Conservation (phyloP, 345 rosid genomes). For the Citrus mangshanensis region DNA sequence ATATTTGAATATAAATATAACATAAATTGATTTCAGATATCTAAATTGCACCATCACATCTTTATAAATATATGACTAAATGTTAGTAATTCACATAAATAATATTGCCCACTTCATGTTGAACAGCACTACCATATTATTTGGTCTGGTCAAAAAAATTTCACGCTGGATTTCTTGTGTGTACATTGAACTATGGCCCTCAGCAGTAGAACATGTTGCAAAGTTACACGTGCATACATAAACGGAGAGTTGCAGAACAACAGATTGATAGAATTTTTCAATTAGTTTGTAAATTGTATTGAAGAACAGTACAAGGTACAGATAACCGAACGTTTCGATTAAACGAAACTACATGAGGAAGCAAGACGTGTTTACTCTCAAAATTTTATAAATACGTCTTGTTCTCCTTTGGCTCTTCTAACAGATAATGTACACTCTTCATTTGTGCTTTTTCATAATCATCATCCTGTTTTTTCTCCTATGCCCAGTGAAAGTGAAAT, state of each 20-base stretch:
- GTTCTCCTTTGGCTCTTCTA: slow-evolving; percentile 24
- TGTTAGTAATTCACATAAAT: no score
- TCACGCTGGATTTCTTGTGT: no score
- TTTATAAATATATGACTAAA: no score
- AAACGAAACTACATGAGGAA: slow-evolving; percentile 4
- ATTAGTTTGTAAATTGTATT: slow-evolving; percentile 13
- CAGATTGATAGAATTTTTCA: neutral
- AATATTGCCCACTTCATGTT: no score
- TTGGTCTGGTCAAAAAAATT: no score
- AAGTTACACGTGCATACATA: neutral
- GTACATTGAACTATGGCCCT: neutral
- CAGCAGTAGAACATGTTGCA: neutral
- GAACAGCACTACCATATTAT: no score
- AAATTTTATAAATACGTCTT: slow-evolving; percentile 28
- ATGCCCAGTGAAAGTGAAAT: slow-evolving; percentile 8
- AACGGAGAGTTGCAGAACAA: no score
- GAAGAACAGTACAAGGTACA: slow-evolving; percentile 17
- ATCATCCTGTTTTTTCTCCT: slow-evolving; percentile 8
- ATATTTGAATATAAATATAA: no score
- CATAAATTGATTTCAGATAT: no score
- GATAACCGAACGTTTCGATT: slow-evolving; percentile 1
- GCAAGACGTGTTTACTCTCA: slow-evolving; percentile 19
- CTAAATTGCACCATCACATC: no score
- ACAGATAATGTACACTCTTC: slow-evolving; percentile 31
- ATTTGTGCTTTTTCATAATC: slow-evolving; percentile 11